phyloP scores from a whole-genome alignment of 1,139 yeast genomes.

The Magnusiomyces magnusii region DNA sequence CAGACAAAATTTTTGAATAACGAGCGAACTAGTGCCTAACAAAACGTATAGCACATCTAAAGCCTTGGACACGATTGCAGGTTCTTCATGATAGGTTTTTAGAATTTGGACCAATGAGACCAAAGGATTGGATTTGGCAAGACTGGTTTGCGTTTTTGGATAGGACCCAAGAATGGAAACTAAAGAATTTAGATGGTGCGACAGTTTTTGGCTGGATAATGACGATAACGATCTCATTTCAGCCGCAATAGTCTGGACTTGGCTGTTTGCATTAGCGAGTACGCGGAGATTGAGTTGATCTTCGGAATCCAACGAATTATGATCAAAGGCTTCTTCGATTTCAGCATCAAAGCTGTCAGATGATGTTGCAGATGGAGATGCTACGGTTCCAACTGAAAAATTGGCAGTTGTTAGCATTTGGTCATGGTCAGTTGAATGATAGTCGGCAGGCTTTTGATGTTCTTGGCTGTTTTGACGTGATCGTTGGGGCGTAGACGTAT shows the following conservation, averaged over 20 bases:
- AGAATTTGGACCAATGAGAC: conserved; percentile 44
- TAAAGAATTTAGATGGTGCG: conserved; percentile 7
- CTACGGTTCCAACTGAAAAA: not conserved
- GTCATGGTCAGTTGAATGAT: not conserved
- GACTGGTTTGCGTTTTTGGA: conserved; percentile 23
- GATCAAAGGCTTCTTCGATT: conserved; percentile 22
- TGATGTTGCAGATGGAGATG: conserved; percentile 3
- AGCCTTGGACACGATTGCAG: conserved; percentile 34
- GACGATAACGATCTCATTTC: conserved; percentile 13
- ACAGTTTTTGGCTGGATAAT: conserved; percentile 8
- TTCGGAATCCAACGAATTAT: conserved; percentile 19
- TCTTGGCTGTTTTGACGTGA: not conserved
- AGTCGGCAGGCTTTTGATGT: not conserved
- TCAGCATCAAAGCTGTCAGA: conserved; percentile 29
- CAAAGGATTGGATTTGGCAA: conserved; percentile 46
- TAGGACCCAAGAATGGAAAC: conserved; percentile 18
- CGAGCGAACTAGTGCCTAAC: conserved; percentile 35
- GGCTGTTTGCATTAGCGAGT: conserved; percentile 21
- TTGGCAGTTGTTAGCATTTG: not conserved
- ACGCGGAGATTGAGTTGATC: conserved; percentile 25
- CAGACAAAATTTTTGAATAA: conserved; percentile 46
- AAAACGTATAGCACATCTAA: conserved; percentile 40
- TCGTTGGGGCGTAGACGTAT: conserved; percentile 1
- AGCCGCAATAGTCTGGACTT: conserved; percentile 19
- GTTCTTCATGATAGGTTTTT: conserved; percentile 26